phyloP scores from a whole-genome alignment of 108 stramenopile species.

The Skeletonema marinoi region DNA sequence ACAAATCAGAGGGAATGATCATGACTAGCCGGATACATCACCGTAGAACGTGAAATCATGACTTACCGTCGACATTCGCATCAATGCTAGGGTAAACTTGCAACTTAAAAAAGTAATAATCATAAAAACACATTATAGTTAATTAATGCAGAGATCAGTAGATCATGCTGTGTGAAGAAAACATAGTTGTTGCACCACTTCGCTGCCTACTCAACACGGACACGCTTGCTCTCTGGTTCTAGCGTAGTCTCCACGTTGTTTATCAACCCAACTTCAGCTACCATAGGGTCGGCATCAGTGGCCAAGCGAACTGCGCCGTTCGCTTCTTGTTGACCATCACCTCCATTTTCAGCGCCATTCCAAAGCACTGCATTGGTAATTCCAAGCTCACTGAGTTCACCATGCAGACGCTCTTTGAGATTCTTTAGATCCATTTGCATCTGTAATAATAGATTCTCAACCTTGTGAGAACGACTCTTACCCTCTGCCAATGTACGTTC shows the following conservation, averaged over 20 bases:
- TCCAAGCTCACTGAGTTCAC: constrained; percentile 46
- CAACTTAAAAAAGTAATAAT: not conserved
- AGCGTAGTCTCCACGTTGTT: not conserved
- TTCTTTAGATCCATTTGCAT: constrained; percentile 81
- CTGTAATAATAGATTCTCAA: constrained; percentile 69
- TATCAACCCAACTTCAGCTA: not conserved
- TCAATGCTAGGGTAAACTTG: not conserved
- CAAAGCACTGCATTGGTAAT: not conserved
- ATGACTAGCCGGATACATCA: not conserved
- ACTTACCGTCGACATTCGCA: not conserved
- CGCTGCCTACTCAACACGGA: not conserved
- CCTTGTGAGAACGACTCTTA: constrained; percentile 57
- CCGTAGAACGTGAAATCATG: not conserved
- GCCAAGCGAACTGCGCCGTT: not conserved
- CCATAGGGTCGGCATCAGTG: not conserved
- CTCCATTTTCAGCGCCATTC: not conserved
- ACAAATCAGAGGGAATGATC: not conserved
- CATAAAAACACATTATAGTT: constrained; percentile 1
- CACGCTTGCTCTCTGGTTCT: not conserved
- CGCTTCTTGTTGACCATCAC: not conserved
- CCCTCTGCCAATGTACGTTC: constrained; percentile 57
- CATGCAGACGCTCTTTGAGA: constrained; percentile 65
- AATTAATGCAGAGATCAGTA: not conserved
- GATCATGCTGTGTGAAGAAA: not conserved
- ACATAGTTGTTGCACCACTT: not conserved